Percentiles rank a stretch among this genome's conserved stretches.
These are phyloP conservation scores for Pascua guehoae DNA, from an alignment of 1,284 basidiomycete species.

Conservation along the genomic window DNA sequence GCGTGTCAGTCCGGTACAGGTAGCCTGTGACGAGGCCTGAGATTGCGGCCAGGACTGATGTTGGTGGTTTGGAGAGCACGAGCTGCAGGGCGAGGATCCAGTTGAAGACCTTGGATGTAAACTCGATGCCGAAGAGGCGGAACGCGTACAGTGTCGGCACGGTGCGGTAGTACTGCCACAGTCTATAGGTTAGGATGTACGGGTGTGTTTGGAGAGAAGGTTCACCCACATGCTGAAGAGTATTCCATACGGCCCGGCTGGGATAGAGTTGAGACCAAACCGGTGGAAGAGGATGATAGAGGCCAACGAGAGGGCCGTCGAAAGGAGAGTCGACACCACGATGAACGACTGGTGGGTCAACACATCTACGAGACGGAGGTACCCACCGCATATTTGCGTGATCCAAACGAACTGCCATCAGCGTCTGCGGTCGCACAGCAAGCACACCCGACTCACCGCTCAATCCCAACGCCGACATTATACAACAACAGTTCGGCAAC, in stretches of 20 bases:
- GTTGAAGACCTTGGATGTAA: constrained; percentile 69
- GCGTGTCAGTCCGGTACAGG: constrained; percentile 74
- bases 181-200: constrained; percentile 44
- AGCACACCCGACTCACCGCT: constrained; percentile 53
- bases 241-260: constrained; percentile 68
- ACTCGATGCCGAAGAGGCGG: constrained; percentile 66
- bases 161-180: constrained; percentile 75
- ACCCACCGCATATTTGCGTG: constrained; percentile 80
- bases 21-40: constrained; percentile 68
- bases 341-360: constrained; percentile 63
- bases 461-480: constrained; percentile 67
- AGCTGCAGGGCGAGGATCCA: constrained; percentile 69
- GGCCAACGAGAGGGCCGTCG: constrained; percentile 64
- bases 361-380: no score
- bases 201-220: neutral
- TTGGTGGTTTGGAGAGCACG: constrained; percentile 62
- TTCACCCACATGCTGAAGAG: constrained; percentile 48
- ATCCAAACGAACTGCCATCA: constrained; percentile 63
- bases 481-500: constrained; percentile 72
- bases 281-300: constrained; percentile 62
- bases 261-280: constrained; percentile 65
- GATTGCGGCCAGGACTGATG: constrained; percentile 59
- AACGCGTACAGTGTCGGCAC: constrained; percentile 73
- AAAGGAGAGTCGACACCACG: constrained; percentile 61
- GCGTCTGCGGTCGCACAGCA: neutral